These are phyloP conservation scores for Colletotrichum sp. DNA, from an alignment of 2,329 filamentous ascomycete genomes.

Conservation along the genomic window DNA sequence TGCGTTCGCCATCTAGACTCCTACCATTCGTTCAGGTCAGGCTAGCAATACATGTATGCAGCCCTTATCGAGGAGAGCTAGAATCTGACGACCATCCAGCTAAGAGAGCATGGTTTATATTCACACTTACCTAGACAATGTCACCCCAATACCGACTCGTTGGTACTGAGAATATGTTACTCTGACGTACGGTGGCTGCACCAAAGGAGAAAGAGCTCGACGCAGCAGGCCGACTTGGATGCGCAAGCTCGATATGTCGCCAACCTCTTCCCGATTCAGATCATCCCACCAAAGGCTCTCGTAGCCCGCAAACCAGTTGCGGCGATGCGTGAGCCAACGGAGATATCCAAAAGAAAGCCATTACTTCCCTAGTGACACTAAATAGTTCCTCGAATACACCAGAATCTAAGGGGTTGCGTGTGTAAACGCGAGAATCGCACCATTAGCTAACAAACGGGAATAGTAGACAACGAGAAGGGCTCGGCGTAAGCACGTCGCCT, in stretches of 20 bases:
- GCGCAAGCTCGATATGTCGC: neutral
- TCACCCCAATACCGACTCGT: neutral
- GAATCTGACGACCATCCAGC: neutral
- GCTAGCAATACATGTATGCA: no score
- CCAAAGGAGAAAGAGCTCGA: neutral
- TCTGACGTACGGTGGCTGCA: neutral
- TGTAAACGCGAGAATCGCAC: neutral
- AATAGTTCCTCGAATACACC: fast-evolving
- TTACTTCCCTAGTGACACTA: fast-evolving
- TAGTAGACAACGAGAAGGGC: neutral
- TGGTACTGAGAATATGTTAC: neutral
- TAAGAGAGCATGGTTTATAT: neutral
- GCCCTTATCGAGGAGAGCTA: neutral
- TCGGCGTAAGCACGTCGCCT: neutral
- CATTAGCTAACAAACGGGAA: fast-evolving
- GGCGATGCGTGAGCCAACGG: neutral
- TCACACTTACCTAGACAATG: neutral
- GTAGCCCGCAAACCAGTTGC: neutral
- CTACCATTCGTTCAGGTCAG: neutral
- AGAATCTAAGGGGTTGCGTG: neutral
- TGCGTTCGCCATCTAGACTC: neutral
- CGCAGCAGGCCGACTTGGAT: neutral
- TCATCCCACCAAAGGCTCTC: neutral
- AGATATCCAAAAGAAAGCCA: neutral
- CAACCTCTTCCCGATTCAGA: neutral